Percentiles rank a stretch among this genome's conserved stretches.
phyloP scores from a whole-genome alignment of 2,329 filamentous ascomycete species.

The Drechslerella coelobrocha region DNA sequence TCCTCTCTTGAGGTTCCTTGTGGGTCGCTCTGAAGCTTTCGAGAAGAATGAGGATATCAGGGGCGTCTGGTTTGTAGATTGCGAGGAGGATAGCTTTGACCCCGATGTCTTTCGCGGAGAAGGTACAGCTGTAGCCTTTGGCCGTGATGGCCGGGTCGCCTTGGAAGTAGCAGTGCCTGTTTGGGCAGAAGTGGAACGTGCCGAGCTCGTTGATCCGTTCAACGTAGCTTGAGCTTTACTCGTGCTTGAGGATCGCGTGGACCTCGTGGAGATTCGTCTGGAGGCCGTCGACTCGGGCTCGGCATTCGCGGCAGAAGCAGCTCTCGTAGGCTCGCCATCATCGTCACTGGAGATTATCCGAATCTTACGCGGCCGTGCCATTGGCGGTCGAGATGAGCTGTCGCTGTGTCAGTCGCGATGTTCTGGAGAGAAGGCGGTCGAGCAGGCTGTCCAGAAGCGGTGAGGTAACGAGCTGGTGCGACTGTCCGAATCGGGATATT shows the following conservation, averaged over 20 bases:
- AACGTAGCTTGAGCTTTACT: constrained; percentile 15
- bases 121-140: constrained; percentile 12
- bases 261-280: constrained; percentile 26
- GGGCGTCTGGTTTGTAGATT: constrained; percentile 19
- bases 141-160: constrained; percentile 10
- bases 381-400: constrained; percentile 12
- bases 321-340: constrained; percentile 18
- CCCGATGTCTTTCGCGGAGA: constrained; percentile 33
- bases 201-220: constrained; percentile 14
- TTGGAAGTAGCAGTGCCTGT: neutral
- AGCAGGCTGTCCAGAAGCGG: neutral
- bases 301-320: constrained; percentile 1
- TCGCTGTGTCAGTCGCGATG: constrained; percentile 1
- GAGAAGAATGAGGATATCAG: constrained; percentile 46
- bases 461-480: neutral
- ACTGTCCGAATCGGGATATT: neutral
- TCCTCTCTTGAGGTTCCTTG: constrained; percentile 27
- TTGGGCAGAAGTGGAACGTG: neutral
- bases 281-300: constrained; percentile 9
- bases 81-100: constrained; percentile 8
- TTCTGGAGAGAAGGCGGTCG: constrained; percentile 13
- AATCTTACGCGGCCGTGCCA: constrained; percentile 45
- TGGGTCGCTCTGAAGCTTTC: constrained; percentile 21
- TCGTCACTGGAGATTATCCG: constrained; percentile 48
- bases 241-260: constrained; percentile 26